Evolutionary conservation across 2,329 filamentous ascomycete genomes (phyloP), one percentile per base, ranked within the genome.

Genomic region (Pestalotiopsis sp.): DNA sequence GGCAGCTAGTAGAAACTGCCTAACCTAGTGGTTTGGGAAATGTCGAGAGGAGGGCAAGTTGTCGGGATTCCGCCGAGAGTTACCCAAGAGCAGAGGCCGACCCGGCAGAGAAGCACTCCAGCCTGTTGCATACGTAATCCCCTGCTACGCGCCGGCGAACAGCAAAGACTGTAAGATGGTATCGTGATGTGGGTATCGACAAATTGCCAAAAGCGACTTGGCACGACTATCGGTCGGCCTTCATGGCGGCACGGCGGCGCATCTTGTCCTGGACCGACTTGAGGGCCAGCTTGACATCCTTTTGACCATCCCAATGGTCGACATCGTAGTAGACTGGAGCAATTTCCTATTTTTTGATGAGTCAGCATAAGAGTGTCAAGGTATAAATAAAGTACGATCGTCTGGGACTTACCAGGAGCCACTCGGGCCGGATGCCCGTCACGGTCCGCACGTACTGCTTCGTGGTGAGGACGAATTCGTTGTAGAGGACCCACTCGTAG

Each of bases 391-490:
- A 63, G 36, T 52, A 38, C 67, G 45, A 38, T 31, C 41, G 14
- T 61, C 14, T 23, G 20, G 61, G 36, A 76, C 91, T 82, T 86
- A 95, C 93, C 81, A 98, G 79, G 71, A 99, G 84, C 96, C 96
- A 99, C 81, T 99, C 96, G 0, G 95, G 93, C 79, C 93, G 92
- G 67, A 99, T 92, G 38, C 93, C 91, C 13, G 95, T 98, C 62
- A 98, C 94, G 0, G 94, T 98, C 68, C 97, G 90, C 75, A 99
- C 95, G 80, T 98, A 99, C 83, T 98, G 97, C 88, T 99, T 98
- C 66, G 93, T 96, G 0, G 96, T 99, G 68, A 99, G 89, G 13
- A 99, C 96, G 77, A 98, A 99, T 79, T 99, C 97, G 76, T 98
- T 97, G 83, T 99, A 99, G 31, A 99, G 84, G 31, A 99, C 94